Base-by-base conservation (phyloP, 805 yeast species). In the Ogataea angusta region DNA sequence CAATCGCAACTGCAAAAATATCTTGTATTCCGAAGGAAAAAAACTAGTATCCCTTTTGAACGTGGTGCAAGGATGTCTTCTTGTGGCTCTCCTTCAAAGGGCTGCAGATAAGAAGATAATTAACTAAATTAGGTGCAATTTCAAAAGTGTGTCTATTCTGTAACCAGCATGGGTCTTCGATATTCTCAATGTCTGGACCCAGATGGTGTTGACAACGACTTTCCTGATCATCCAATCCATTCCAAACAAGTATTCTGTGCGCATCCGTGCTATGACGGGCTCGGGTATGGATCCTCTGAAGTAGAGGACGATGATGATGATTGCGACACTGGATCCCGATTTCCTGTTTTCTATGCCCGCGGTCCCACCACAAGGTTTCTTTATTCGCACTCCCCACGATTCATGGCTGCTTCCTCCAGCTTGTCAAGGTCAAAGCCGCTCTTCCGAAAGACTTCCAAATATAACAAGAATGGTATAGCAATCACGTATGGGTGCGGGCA, bases 161-260 rank as follows among this genome's bases (percentile, higher is more conserved):
- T 33, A 10, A 21, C 19, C 33, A 38, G 15, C 24, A 73, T 74
- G 79, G 79, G 79, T n/a, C 59, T 73, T 28, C 63, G 68, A 30
- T 71, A 68, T 51, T 67, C 72, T 15, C 59, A 63, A 21, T 70
- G 69, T 44, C 60, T 72, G 26, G 67, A 64, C 32, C 61, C 64
- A 5, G 52, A 60, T 19, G 54, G 45, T 30, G n/a, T 34, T 4
- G 45, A 47, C 25, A 38, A 36, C 27, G 56, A 51, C 21, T 17
- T 36, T 14, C 40, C 35, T 21, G 47, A 49, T 6, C 35, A 30
- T 4, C 10, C 46, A 16, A 10, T 43, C 4, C 42, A 39, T 25
- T 47, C 51, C 8, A 36, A 43, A 21, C 26, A 30, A 6, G 23
- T 43, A 14, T 36, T 44, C 16, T 27, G 35, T 5, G 39, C 46